Evolutionary conservation across 768 basidiomycete genomes (phyloP), one percentile per base, ranked within the genome.

Genomic region (Coprinellus micaceus): DNA sequence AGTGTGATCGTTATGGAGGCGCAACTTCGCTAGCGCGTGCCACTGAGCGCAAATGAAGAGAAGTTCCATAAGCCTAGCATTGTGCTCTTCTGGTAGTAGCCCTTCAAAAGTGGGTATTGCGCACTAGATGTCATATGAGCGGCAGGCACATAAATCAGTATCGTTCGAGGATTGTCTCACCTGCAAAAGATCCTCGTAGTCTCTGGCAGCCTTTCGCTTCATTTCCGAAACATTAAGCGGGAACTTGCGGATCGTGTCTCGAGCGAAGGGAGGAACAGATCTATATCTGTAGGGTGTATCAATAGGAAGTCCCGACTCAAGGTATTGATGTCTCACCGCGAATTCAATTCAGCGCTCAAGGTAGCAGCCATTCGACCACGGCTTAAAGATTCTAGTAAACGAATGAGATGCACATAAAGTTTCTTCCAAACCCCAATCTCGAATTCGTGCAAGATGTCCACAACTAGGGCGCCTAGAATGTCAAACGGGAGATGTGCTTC

Each of bases 341-440:
- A 19, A 37, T 72, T 61, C 2, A 71, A 52, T 26, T 58, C 54
- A 7, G 61, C 61, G 17, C 71, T 60, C 2, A 30, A 12, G 24
- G 61, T 57, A 13, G 47, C 33, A 33, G 6, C 33, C 33, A 33
- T 33, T 24, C 2, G 63, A 64, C 13, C 15, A 7, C 30, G 58
- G 29, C n/a, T 10, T 7, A 30, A 22, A 12, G 66, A 58, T 57
- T 66, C 49, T 0, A 75, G 58, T 11, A 77, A 60, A 0, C 68
- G 67, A 7, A 76, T 56, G 0, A 76, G 60, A 52, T 77, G 77
- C 0, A 56, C 67, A 44, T 75, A 71, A 1, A 72, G 21, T 0
- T 63, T 54, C 56, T 73, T 76, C 72, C 71, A 74, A 2, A 70
- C 68, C 3, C 74, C 74, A 7, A 75, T 61, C 53, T 76, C 74